Evolutionary conservation across 371 early-diverging fungal genomes (phyloP), one percentile per base, ranked within the genome.

Genomic region (Mucor racemosus): DNA sequence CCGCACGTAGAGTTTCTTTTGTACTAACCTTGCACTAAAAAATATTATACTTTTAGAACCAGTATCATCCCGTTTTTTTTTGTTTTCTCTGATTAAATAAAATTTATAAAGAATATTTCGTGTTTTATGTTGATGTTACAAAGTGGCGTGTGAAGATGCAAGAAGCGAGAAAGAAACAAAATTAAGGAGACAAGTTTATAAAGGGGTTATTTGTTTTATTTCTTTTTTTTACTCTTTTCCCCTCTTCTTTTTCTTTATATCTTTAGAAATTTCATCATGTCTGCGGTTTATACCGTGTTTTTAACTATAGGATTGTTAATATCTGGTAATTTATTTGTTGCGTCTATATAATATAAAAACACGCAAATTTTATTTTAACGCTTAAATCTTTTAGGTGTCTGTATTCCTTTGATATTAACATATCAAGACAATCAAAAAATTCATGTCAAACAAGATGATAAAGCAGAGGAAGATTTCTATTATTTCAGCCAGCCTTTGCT

Each of bases 351-450:
- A 26, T 26, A 1, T 17, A 44, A 5, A 44, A 1, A 44, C 17
- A 44, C 7, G n/a, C 7, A 7, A 0, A 13, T 42, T 15, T 14
- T n/a, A 42, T 14, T 17, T n/a, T 44, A 15, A 44, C 44, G 17
- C 44, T 7, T 11, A 17, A 40, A 26, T 26, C 26, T 26, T 26
- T 26, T 58, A 81, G 81, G 81, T 53, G 79, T 78, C 6, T 66
- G 71, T 58, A 81, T 81, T 54, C 81, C 81, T 40, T 71, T 81
- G 59, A 69, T 78, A 58, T 68, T 81, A n/a, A 73, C 77, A 17
- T 81, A 75, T 46, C 81, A 80, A 68, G 65, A 81, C 57, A 66
- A 75, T 5, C 78, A 77, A 66, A 67, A 60, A 21, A 76, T 75
- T 14, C 63, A 68, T 59, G 41, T 59, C 56, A 68, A 74, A 55